Conservation (phyloP, 2,329 filamentous ascomycete genomes). For the Cladosporium sp. region DNA sequence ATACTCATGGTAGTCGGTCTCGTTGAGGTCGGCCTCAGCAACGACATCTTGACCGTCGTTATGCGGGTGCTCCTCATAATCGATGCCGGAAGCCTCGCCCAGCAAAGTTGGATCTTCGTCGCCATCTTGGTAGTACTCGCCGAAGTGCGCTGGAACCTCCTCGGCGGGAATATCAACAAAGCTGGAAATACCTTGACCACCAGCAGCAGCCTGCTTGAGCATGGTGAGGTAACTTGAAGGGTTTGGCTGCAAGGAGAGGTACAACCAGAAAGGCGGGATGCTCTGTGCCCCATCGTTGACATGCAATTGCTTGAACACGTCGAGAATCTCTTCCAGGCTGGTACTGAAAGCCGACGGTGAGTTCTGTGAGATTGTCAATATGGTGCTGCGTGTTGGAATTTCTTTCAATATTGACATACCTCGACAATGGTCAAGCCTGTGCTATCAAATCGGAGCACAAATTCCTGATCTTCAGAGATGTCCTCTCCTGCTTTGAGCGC, state of each 20-base stretch:
- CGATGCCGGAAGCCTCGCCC: not conserved
- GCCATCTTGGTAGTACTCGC: constrained; percentile 18
- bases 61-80: constrained; percentile 14
- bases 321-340: constrained; percentile 58
- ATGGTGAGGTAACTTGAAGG: constrained; percentile 55
- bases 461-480: constrained; percentile 57
- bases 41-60: constrained; percentile 8
- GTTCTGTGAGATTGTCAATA: constrained; percentile 42
- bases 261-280: constrained; percentile 58
- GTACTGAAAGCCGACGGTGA: constrained; percentile 50
- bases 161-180: constrained; percentile 27
- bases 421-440: constrained; percentile 59
- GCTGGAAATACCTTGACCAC: constrained; percentile 59
- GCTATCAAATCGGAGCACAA: constrained; percentile 56
- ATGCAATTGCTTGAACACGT: constrained; percentile 59
- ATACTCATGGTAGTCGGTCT: constrained; percentile 17
- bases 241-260: constrained; percentile 55
- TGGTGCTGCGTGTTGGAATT: not conserved
- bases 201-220: constrained; percentile 53
- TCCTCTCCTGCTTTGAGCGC: constrained; percentile 55
- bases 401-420: constrained; percentile 43
- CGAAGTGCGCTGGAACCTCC: constrained; percentile 17
- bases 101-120: constrained; percentile 17
- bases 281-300: constrained; percentile 58
- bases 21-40: constrained; percentile 18